Conservation (phyloP, 352 stramenopile species). For the Blastocystis sp. region DNA sequence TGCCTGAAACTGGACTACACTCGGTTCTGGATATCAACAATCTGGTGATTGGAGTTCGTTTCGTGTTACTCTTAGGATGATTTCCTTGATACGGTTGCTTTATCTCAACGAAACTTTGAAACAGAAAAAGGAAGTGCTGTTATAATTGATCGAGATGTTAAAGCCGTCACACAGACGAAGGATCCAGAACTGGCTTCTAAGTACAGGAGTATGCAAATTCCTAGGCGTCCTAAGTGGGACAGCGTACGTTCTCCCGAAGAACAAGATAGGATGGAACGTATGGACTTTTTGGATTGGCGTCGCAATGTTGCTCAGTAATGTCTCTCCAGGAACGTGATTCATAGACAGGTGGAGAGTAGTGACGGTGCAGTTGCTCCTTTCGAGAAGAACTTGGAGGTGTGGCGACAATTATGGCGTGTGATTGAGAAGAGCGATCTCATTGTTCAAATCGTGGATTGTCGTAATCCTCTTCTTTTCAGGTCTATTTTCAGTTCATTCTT, state of each 20-base stretch:
- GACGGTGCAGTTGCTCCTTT: constrained; percentile 89
- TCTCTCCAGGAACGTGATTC: background rate
- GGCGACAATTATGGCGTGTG: constrained; percentile 97
- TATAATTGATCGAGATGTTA: constrained; percentile 30
- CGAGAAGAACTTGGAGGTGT: constrained; percentile 99
- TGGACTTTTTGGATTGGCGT: constrained; percentile 94
- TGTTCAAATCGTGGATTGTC: constrained; percentile 74
- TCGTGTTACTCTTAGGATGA: constrained; percentile 19
- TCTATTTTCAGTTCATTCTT: background rate
- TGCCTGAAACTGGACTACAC: constrained; percentile 10
- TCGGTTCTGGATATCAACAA: constrained; percentile 39
- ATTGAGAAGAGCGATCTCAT: constrained; percentile 91
- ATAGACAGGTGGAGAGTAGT: constrained; percentile 64
- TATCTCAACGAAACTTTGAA: constrained; percentile 29
- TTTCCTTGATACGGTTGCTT: constrained; percentile 43
- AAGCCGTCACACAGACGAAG: background rate
- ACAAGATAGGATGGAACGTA: constrained; percentile 86
- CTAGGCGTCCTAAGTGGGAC: constrained; percentile 86
- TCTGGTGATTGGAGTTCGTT: background rate
- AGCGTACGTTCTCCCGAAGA: constrained; percentile 85
- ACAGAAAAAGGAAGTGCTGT: constrained; percentile 22
- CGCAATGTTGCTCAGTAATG: constrained; percentile 78
- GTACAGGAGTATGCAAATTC: constrained; percentile 77
- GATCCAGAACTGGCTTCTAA: background rate
- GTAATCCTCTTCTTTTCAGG: constrained; percentile 64